Conservation (phyloP, 371 early-diverging fungal species). For the Chytridiales sp. region DNA sequence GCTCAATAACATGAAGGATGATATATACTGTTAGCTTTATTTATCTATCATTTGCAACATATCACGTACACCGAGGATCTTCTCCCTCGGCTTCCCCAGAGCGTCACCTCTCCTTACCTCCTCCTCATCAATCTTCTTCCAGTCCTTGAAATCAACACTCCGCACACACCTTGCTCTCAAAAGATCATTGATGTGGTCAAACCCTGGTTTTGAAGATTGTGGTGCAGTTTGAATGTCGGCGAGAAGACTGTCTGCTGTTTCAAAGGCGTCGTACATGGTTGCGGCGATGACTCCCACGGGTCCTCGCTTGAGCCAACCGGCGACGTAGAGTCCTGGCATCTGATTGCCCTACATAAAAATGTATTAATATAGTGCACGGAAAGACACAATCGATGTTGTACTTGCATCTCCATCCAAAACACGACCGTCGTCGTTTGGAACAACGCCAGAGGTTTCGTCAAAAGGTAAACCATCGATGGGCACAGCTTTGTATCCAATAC, state of each 20-base stretch:
- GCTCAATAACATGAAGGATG: no score
- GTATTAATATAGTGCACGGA: not conserved
- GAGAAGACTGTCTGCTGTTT: slow-evolving; percentile 79
- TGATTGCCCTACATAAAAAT: not conserved
- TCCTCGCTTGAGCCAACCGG: slow-evolving; percentile 95
- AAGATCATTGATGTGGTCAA: slow-evolving; percentile 17
- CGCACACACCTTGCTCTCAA: slow-evolving; percentile 19
- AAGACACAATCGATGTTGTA: not conserved
- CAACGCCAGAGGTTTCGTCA: slow-evolving; percentile 61
- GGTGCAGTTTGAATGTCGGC: slow-evolving; percentile 47
- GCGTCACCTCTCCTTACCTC: slow-evolving; percentile 66
- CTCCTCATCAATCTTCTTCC: slow-evolving; percentile 76
- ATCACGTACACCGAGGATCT: slow-evolving; percentile 62
- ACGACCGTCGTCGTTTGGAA: slow-evolving; percentile 79
- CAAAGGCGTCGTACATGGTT: slow-evolving; percentile 91
- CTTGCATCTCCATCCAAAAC: slow-evolving; percentile 52
- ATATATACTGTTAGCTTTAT: no score
- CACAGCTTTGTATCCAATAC: slow-evolving; percentile 84
- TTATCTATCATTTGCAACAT: slow-evolving; percentile 58
- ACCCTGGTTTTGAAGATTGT: slow-evolving; percentile 5
- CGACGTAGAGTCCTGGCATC: slow-evolving; percentile 59
- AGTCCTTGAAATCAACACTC: slow-evolving; percentile 58
- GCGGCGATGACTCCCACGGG: slow-evolving; percentile 92
- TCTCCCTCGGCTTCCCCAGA: slow-evolving; percentile 79
- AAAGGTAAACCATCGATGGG: slow-evolving; percentile 72